Percentiles rank a stretch among this genome's conserved stretches.
These are phyloP conservation scores for Lactarius indigo DNA, from an alignment of 768 basidiomycete species.

Conservation along the genomic window DNA sequence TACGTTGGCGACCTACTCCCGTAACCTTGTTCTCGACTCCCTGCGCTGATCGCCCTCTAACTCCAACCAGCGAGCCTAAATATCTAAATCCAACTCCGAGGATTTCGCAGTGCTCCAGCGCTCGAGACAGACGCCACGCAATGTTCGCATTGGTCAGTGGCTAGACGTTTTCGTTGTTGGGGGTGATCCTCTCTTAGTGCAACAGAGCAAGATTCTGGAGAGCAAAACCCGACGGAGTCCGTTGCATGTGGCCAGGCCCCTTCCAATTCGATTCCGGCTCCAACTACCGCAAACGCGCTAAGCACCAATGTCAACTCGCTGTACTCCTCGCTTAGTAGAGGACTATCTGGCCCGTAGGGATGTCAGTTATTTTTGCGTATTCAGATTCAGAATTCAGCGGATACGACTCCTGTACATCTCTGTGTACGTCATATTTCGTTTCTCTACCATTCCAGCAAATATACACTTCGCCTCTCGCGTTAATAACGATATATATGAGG, in stretches of 20 bases:
- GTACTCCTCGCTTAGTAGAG: conserved; percentile 40
- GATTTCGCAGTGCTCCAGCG: conserved; percentile 85
- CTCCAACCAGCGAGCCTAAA: conserved; percentile 85
- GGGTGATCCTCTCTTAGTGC: conserved; percentile 36
- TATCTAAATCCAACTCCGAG: conserved; percentile 84
- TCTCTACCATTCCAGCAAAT: neutral
- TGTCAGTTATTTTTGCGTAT: conserved; percentile 82
- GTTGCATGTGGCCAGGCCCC: conserved; percentile 58
- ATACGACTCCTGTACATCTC: conserved; percentile 82
- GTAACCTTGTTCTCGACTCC: neutral
- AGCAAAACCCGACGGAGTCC: conserved; percentile 77
- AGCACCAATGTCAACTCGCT: conserved; percentile 28
- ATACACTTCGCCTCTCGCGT: conserved; percentile 39
- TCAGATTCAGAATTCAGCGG: conserved; percentile 72
- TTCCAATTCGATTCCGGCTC: conserved; percentile 41
- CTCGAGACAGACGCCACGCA: conserved; percentile 70
- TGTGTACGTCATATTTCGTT: conserved; percentile 57
- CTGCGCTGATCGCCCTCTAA: conserved; percentile 39
- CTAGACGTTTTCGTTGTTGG: neutral
- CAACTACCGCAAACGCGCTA: conserved; percentile 23
- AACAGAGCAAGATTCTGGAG: conserved; percentile 79
- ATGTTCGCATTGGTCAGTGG: conserved; percentile 41
- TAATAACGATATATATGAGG: conserved; percentile 92
- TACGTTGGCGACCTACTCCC: conserved; percentile 39
- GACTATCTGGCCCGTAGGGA: conserved; percentile 67